Evolutionary conservation across 2,329 filamentous ascomycete species (phyloP).

Genomic region (Lecanicillium sp.): DNA sequence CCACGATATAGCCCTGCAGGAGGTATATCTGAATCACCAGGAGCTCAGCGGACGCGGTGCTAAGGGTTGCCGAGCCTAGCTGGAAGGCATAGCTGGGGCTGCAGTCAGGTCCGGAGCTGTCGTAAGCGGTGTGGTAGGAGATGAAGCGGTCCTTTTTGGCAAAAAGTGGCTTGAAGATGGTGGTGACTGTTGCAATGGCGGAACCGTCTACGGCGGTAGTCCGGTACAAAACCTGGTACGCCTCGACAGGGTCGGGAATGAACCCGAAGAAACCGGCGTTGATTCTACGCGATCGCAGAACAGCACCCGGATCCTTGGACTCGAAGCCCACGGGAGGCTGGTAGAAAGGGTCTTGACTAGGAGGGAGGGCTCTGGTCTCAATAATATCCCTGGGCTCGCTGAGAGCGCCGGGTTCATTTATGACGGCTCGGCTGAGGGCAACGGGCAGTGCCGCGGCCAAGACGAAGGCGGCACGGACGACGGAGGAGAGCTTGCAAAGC

Average conservation of each 20-base stretch:
- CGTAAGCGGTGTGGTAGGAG: slow-evolving; percentile 1
- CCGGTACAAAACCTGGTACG: slow-evolving; percentile 10
- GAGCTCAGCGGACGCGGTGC: not conserved
- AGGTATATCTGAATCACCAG: slow-evolving; percentile 1
- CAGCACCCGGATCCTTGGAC: not conserved
- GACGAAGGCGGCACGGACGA: not conserved
- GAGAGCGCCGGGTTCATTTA: not conserved
- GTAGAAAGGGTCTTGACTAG: slow-evolving; percentile 9
- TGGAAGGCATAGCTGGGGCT: slow-evolving; percentile 8
- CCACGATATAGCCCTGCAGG: slow-evolving; percentile 1
- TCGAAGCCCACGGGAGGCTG: slow-evolving; percentile 8
- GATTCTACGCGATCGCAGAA: slow-evolving; percentile 1
- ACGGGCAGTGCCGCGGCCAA: not conserved
- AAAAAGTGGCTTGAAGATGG: slow-evolving; percentile 4
- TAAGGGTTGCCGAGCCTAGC: not conserved
- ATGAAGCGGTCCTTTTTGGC: slow-evolving; percentile 7
- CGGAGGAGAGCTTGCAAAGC: not conserved
- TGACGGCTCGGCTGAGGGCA: not conserved
- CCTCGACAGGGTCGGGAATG: not conserved
- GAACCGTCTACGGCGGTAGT: slow-evolving; percentile 8
- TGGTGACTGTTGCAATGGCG: slow-evolving; percentile 8
- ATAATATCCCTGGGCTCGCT: not conserved
- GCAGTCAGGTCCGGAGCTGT: slow-evolving; percentile 9
- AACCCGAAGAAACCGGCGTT: not conserved
- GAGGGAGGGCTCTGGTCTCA: not conserved